Percentiles rank a stretch among this genome's conserved stretches.
These are phyloP conservation scores for Penicillium lividum DNA, from an alignment of 495 filamentous ascomycete genomes.

Conservation along the genomic window DNA sequence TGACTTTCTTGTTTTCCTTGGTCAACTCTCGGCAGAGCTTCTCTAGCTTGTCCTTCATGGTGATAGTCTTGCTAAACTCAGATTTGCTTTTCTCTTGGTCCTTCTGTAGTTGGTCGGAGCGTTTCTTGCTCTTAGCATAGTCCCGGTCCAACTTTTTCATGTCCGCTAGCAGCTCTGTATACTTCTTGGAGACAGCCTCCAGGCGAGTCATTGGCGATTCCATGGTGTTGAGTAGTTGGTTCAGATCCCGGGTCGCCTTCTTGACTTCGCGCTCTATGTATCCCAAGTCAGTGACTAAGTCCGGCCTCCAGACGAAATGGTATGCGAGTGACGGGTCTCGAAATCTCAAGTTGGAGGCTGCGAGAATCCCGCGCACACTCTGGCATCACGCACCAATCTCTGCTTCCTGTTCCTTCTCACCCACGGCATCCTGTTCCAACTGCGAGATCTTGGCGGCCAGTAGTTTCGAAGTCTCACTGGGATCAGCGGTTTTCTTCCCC, in stretches of 20 bases:
- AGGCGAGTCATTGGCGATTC: slow-evolving; percentile 72
- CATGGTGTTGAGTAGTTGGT: slow-evolving; percentile 76
- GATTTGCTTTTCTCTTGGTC: slow-evolving; percentile 87
- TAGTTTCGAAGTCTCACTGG: slow-evolving; percentile 83
- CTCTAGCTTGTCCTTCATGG: slow-evolving; percentile 90
- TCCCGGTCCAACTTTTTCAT: slow-evolving; percentile 96
- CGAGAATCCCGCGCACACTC: slow-evolving; percentile 8
- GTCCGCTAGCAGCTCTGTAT: slow-evolving; percentile 83
- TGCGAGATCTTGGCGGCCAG: slow-evolving; percentile 93
- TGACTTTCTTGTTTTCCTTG: slow-evolving; percentile 94
- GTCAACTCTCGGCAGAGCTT: slow-evolving; percentile 91
- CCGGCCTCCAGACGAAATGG: slow-evolving; percentile 5
- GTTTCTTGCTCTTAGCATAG: slow-evolving; percentile 92
- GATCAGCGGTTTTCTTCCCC: slow-evolving; percentile 74
- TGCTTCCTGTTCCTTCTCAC: slow-evolving; percentile 91
- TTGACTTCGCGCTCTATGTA: slow-evolving; percentile 77
- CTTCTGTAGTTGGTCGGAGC: slow-evolving; percentile 91
- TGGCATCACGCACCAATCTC: slow-evolving; percentile 83
- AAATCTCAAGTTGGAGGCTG: neutral
- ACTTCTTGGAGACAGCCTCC: slow-evolving; percentile 86
- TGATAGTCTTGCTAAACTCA: slow-evolving; percentile 83
- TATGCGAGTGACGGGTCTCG: slow-evolving; percentile 5
- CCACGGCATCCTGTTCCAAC: slow-evolving; percentile 86
- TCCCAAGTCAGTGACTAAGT: slow-evolving; percentile 20
- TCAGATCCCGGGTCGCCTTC: slow-evolving; percentile 88